Conservation (phyloP, 495 filamentous ascomycete species). For the Penicillium lividum region DNA sequence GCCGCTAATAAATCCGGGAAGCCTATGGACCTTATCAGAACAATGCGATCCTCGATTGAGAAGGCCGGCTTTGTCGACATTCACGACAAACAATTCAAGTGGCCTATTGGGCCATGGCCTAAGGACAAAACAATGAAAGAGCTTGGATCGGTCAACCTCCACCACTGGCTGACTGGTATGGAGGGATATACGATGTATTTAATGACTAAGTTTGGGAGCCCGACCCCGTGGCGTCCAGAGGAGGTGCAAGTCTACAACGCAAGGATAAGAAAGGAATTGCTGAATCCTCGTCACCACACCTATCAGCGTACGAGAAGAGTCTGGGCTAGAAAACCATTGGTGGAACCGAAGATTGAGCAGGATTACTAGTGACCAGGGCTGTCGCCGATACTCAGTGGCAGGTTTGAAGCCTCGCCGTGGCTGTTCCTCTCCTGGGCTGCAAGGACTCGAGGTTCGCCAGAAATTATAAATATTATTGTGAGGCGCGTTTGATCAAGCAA, state of each 20-base stretch:
- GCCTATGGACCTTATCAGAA: not conserved
- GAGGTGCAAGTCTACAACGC: slow-evolving; percentile 28
- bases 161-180: slow-evolving; percentile 7
- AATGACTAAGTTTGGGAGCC: slow-evolving; percentile 4
- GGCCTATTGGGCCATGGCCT: slow-evolving; percentile 11
- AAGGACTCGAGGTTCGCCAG: no score
- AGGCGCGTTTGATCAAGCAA: no score
- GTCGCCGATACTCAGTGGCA: no score
- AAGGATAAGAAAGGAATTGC: slow-evolving; percentile 22
- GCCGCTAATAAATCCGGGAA: not conserved
- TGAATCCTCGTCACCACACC: slow-evolving; percentile 23
- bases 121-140: slow-evolving; percentile 3
- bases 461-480: no score
- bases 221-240: slow-evolving; percentile 5
- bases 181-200: slow-evolving; percentile 7
- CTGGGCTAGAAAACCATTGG: not conserved
- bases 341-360: not conserved
- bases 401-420: no score
- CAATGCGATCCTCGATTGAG: not conserved
- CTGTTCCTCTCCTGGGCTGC: no score
- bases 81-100: slow-evolving; percentile 1
- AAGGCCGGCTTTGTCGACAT: slow-evolving; percentile 7
- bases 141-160: not conserved
- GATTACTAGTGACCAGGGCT: no score
- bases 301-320: slow-evolving; percentile 17